phyloP scores from a whole-genome alignment of 1,284 basidiomycete species.

The Cutaneotrichosporon curvatum region DNA sequence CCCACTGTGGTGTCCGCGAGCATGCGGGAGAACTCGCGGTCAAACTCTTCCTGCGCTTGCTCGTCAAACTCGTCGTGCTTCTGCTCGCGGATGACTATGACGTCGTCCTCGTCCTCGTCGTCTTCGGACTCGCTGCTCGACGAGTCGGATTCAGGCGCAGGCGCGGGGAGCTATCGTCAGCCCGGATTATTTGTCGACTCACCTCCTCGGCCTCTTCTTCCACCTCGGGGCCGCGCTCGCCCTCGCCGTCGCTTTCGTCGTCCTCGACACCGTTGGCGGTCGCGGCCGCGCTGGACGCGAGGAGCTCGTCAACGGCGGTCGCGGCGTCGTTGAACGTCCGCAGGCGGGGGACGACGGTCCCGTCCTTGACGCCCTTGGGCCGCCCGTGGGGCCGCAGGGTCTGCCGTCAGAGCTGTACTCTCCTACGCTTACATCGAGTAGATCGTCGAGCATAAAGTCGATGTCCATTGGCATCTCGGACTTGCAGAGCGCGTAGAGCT shows the following conservation, averaged over 20 bases:
- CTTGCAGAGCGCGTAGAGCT: slow-evolving; percentile 88
- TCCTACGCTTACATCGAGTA: slow-evolving; percentile 53
- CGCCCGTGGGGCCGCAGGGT: slow-evolving; percentile 67
- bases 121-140: slow-evolving; percentile 8
- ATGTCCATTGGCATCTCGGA: slow-evolving; percentile 86
- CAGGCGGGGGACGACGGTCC: slow-evolving; percentile 46
- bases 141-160: neutral
- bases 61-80: slow-evolving; percentile 50
- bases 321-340: slow-evolving; percentile 80
- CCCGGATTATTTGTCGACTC: neutral
- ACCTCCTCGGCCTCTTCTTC: slow-evolving; percentile 81
- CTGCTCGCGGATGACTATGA: slow-evolving; percentile 52
- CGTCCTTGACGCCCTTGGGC: slow-evolving; percentile 16
- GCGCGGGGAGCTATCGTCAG: neutral
- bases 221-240: slow-evolving; percentile 42
- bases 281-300: slow-evolving; percentile 54
- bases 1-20: slow-evolving; percentile 78
- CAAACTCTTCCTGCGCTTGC: slow-evolving; percentile 88
- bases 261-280: slow-evolving; percentile 7
- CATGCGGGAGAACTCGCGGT: slow-evolving; percentile 90
- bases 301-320: slow-evolving; percentile 77
- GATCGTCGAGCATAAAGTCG: slow-evolving; percentile 92
- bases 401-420: slow-evolving; percentile 50
- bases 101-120: slow-evolving; percentile 57
- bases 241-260: slow-evolving; percentile 19